These are phyloP conservation scores for Cardamine occulta DNA, from an alignment of 345 rosid species.

Conservation along the genomic window DNA sequence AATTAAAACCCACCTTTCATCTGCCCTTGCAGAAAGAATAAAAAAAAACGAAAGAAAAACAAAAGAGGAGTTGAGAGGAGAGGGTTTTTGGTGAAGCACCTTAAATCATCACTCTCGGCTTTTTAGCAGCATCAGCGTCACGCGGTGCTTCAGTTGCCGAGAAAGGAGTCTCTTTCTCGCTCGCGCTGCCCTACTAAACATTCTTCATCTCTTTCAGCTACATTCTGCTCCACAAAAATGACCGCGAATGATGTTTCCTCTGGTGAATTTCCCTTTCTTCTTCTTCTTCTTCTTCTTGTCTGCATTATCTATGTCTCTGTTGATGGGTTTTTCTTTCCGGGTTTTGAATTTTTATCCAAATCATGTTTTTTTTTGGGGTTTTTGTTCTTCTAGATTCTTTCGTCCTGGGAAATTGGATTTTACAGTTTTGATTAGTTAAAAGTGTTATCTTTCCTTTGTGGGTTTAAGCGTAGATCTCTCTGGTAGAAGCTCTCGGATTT, in stretches of 20 bases:
- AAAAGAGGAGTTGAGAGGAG: not conserved
- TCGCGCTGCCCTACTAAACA: not conserved
- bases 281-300: not conserved
- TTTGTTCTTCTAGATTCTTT: not conserved
- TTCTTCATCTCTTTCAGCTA: conserved; percentile 20
- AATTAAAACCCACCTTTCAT: not conserved
- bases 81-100: conserved; percentile 25
- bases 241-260: conserved; percentile 27
- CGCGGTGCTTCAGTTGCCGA: not conserved
- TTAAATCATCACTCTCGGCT: conserved; percentile 5
- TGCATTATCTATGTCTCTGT: not conserved
- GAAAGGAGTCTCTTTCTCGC: conserved; percentile 1
- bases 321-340: conserved; percentile 2
- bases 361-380: not conserved
- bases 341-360: not conserved
- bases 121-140: conserved; percentile 11
- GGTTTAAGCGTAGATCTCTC: conserved; percentile 32
- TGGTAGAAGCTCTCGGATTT: conserved; percentile 13
- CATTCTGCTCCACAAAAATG: conserved; percentile 34
- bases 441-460: conserved; percentile 4
- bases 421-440: not conserved
- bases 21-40: not conserved
- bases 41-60: not conserved
- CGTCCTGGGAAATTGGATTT: conserved; percentile 1
- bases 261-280: conserved; percentile 31